A percentile compares a stretch with the other conserved stretches of the same genome.
These are phyloP conservation scores for Neopestalotiopsis rosae DNA, from an alignment of 2,329 filamentous ascomycete species.

Conservation along the genomic window DNA sequence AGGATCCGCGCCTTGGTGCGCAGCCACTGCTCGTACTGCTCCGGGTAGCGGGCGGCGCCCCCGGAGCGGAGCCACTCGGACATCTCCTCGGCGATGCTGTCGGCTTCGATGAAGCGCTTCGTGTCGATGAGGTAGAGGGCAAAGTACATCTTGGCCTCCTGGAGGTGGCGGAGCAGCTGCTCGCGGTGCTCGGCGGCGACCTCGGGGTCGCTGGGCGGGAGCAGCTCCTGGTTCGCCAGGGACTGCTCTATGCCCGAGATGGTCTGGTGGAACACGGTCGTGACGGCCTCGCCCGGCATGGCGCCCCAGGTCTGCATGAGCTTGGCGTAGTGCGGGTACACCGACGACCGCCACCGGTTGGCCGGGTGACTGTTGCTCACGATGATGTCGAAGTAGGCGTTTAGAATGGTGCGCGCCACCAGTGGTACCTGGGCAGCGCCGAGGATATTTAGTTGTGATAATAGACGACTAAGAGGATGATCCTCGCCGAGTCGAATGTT, in stretches of 20 bases:
- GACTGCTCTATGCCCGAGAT: conserved; percentile 4
- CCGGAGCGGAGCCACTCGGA: not conserved
- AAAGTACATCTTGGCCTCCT: conserved; percentile 13
- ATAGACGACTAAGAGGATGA: conserved; percentile 17
- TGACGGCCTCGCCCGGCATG: not conserved
- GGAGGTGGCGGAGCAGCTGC: not conserved
- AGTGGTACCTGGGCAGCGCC: conserved; percentile 4
- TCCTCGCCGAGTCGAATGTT: conserved; percentile 16
- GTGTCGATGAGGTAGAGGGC: not conserved
- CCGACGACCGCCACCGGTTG: conserved; percentile 1
- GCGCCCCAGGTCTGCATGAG: conserved; percentile 7
- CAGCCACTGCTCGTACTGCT: conserved; percentile 12
- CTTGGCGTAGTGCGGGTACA: conserved; percentile 7
- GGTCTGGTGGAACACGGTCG: not conserved
- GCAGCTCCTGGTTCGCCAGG: not conserved
- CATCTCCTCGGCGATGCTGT: conserved; percentile 5
- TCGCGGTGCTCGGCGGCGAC: not conserved
- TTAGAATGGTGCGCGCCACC: conserved; percentile 8
- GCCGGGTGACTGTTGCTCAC: conserved; percentile 15
- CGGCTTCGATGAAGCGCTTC: conserved; percentile 7
- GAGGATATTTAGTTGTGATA: conserved; percentile 5
- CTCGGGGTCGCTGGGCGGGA: not conserved
- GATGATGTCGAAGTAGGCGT: conserved; percentile 18
- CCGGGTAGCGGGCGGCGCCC: not conserved
- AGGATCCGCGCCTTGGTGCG: not conserved